Percentiles rank a stretch among this genome's conserved stretches.
Conservation (phyloP, 1,284 basidiomycete species). For the Apiotrichum sp. region DNA sequence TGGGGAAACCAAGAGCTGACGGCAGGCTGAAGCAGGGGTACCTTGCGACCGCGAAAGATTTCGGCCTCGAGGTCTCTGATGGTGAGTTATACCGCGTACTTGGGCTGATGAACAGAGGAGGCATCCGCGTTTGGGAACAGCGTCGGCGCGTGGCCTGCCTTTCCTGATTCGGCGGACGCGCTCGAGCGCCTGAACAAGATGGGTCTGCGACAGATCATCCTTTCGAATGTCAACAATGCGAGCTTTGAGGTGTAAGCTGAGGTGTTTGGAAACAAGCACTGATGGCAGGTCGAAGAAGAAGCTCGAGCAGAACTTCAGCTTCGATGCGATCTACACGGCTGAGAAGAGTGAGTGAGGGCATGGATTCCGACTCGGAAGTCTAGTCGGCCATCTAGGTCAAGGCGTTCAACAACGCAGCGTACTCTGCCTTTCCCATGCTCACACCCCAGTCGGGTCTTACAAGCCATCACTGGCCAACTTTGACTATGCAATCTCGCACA, state of each 20-base stretch:
- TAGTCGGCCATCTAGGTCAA: too few species aligned
- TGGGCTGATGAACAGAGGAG: constrained; percentile 9
- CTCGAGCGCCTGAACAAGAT: constrained; percentile 22
- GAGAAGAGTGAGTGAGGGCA: constrained; percentile 25
- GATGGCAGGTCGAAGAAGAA: constrained; percentile 20
- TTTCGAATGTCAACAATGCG: constrained; percentile 33
- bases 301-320: constrained; percentile 25
- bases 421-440: background rate
- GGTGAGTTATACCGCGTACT: constrained; percentile 6
- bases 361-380: too few species aligned
- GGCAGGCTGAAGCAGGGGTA: constrained; percentile 15
- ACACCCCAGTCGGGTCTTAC: constrained; percentile 25
- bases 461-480: constrained; percentile 35
- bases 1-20: background rate
- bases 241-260: constrained; percentile 24
- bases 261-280: too few species aligned
- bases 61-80: constrained; percentile 8
- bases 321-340: constrained; percentile 32
- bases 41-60: constrained; percentile 4
- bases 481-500: constrained; percentile 24
- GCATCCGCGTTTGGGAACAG: constrained; percentile 25
- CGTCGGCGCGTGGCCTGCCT: constrained; percentile 33
- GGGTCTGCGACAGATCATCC: constrained; percentile 28
- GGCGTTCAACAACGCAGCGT: too few species aligned
- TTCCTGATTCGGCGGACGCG: constrained; percentile 28